These are phyloP conservation scores for Fusarium zealandicum DNA, from an alignment of 2,329 filamentous ascomycete genomes.

Conservation along the genomic window DNA sequence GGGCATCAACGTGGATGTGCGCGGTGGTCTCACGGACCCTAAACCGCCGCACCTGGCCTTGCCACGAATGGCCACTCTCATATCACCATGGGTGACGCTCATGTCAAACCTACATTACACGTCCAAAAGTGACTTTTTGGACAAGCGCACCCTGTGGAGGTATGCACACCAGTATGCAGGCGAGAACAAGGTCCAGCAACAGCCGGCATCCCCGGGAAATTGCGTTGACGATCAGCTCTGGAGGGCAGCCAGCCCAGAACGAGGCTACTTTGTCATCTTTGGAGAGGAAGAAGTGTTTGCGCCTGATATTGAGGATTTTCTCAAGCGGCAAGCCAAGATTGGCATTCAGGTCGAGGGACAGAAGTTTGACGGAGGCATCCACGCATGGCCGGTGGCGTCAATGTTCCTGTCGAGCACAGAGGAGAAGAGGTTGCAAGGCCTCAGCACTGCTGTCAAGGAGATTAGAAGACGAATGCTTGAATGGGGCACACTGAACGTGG, in stretches of 20 bases:
- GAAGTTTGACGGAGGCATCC: conserved; percentile 72
- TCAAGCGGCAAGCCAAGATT: conserved; percentile 61
- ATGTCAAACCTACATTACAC: conserved; percentile 71
- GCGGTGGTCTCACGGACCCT: conserved; percentile 22
- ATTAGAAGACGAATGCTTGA: conserved; percentile 46
- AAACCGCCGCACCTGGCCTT: conserved; percentile 39
- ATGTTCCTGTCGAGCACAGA: conserved; percentile 60
- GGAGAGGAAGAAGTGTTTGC: conserved; percentile 81
- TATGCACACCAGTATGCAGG: conserved; percentile 74
- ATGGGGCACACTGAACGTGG: conserved; percentile 22
- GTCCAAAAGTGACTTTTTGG: conserved; percentile 78
- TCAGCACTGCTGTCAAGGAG: conserved; percentile 52
- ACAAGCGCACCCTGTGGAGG: conserved; percentile 67
- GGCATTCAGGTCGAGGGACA: conserved; percentile 63
- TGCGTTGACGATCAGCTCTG: conserved; percentile 72
- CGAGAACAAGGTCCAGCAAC: conserved; percentile 47
- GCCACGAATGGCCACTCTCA: conserved; percentile 68
- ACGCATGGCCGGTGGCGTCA: conserved; percentile 82
- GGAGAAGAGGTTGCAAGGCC: conserved; percentile 60
- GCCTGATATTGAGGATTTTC: conserved; percentile 69
- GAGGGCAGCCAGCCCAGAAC: conserved; percentile 69
- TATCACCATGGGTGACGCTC: conserved; percentile 83
- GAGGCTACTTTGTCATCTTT: conserved; percentile 74
- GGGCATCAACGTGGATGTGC: conserved; percentile 13
- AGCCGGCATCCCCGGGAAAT: conserved; percentile 68